Evolutionary conservation across 169 alveolate species (phyloP).

Genomic region (Miamiensis avidus): DNA sequence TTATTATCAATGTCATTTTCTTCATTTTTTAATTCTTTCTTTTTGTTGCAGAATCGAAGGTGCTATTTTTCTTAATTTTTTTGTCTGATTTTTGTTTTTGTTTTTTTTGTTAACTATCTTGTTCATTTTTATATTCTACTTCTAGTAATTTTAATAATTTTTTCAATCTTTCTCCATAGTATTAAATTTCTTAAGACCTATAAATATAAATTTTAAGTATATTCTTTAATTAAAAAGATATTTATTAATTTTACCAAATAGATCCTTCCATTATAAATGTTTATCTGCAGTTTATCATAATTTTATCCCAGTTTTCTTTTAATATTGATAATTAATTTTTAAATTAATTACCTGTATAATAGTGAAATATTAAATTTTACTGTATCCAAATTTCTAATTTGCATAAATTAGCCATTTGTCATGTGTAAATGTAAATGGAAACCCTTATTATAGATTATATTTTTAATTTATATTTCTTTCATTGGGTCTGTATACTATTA

Average conservation of each 20-base stretch:
- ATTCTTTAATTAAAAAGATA: too few species aligned
- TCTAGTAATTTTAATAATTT: not conserved
- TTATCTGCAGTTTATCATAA: not conserved
- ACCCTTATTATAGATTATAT: not conserved
- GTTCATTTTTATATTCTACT: too few species aligned
- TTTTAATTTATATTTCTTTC: too few species aligned
- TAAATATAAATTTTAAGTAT: too few species aligned
- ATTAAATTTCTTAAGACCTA: not conserved
- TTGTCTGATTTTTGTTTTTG: too few species aligned
- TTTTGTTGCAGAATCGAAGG: too few species aligned
- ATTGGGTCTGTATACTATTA: not conserved
- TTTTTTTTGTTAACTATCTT: too few species aligned
- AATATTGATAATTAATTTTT: too few species aligned
- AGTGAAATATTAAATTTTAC: not conserved
- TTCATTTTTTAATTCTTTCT: too few species aligned
- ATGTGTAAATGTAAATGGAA: conserved; percentile 6
- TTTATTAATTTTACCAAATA: not conserved
- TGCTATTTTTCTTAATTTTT: too few species aligned
- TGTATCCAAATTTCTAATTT: not conserved
- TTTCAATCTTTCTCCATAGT: not conserved
- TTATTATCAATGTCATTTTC: too few species aligned
- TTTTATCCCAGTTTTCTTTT: not conserved
- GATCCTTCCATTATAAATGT: not conserved
- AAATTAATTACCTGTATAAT: too few species aligned
- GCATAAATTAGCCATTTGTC: not conserved